Evolutionary conservation across 78 protist species (phyloP).

Genomic region (Creolimax fragrantissima): DNA sequence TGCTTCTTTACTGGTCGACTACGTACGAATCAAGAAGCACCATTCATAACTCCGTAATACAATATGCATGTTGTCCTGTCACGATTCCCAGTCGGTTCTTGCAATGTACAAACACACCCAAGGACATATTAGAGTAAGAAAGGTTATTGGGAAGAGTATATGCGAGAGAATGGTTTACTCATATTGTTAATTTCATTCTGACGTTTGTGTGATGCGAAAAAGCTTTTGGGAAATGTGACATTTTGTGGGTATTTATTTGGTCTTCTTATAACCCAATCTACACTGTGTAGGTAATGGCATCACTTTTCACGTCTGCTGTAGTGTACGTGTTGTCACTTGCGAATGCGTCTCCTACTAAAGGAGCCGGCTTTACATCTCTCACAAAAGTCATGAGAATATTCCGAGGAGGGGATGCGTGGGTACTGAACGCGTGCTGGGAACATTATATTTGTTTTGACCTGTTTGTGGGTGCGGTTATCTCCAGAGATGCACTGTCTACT

Average conservation of each 20-base stretch:
- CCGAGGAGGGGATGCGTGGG: background rate
- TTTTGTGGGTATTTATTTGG: too few relatives aligned
- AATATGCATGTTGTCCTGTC: too few relatives aligned
- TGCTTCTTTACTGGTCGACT: too few relatives aligned
- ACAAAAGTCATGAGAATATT: background rate
- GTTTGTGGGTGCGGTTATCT: background rate
- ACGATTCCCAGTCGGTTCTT: too few relatives aligned
- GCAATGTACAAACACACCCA: too few relatives aligned
- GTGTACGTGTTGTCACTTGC: background rate
- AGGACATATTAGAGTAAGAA: too few relatives aligned
- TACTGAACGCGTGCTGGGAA: background rate
- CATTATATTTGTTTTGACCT: constrained; percentile 1
- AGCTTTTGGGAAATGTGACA: background rate
- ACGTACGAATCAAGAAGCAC: too few relatives aligned
- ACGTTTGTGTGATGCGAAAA: background rate
- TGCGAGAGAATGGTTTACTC: background rate
- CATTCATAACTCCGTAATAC: too few relatives aligned
- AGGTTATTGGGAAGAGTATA: too few relatives aligned
- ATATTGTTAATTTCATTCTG: background rate
- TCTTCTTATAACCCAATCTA: background rate
- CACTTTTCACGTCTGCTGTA: background rate
- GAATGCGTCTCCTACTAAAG: background rate
- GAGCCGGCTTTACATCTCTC: constrained; percentile 2
- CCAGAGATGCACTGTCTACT: background rate
- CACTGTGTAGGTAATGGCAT: background rate